phyloP scores from a whole-genome alignment of 2,329 filamentous ascomycete genomes.

The Didymella arachidicola region DNA sequence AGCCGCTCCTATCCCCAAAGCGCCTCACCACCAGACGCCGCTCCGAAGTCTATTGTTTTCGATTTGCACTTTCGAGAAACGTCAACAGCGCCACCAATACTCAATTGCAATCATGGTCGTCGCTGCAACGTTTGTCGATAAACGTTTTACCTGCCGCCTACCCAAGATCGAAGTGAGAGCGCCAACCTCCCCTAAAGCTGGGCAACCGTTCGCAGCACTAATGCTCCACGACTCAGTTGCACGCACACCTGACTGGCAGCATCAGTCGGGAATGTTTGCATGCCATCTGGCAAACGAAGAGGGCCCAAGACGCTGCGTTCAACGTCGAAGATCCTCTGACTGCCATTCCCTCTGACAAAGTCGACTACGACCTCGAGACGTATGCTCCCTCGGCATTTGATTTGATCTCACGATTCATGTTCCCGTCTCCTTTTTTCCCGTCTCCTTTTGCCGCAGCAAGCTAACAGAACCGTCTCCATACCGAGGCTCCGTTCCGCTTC shows the following conservation, averaged over 20 bases:
- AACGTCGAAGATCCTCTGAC: constrained; percentile 71
- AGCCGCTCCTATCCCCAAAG: constrained; percentile 27
- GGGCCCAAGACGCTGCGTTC: constrained; percentile 58
- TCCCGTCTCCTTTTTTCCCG: constrained; percentile 9
- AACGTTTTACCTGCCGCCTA: constrained; percentile 45
- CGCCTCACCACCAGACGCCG: constrained; percentile 25
- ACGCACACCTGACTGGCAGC: constrained; percentile 81
- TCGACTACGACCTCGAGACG: constrained; percentile 74
- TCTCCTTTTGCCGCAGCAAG: constrained; percentile 13
- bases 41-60: constrained; percentile 26
- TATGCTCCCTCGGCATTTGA: constrained; percentile 50
- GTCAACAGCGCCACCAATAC: constrained; percentile 33
- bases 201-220: constrained; percentile 39
- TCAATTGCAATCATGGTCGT: constrained; percentile 24
- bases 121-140: constrained; percentile 27
- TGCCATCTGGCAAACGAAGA: constrained; percentile 73
- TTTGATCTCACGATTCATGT: constrained; percentile 16
- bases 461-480: constrained; percentile 4
- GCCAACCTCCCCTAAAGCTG: constrained; percentile 30
- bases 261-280: constrained; percentile 77
- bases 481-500: constrained; percentile 19
- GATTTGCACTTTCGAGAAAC: constrained; percentile 30
- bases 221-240: constrained; percentile 63
- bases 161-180: constrained; percentile 56
- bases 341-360: constrained; percentile 74